Base-by-base conservation (phyloP, 2,329 filamentous ascomycete genomes). In the Fusarium begoniae region DNA sequence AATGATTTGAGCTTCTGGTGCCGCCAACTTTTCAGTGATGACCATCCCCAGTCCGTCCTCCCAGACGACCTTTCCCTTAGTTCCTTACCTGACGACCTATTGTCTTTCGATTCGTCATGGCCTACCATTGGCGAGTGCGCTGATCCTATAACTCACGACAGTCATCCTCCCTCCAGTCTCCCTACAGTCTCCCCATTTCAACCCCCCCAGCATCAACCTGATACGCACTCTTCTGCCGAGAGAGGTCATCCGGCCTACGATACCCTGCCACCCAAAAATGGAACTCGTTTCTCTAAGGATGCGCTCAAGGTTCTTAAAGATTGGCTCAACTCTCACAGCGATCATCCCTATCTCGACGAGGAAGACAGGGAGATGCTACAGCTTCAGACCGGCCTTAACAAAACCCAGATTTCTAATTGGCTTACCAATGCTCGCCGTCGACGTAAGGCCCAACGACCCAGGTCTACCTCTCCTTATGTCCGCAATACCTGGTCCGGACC, bases 241-340 rank as follows among this genome's bases (percentile, higher is more conserved):
- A 13, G 1, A 45, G 1, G 5, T 26, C 12, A 20, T 26, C 17
- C 43, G n/a, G 5, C 11, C 5, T 45, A 4, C 1, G 24, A 13
- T 0, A 18, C 0, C 24, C 17, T 50, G 7, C 20, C 11, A 2
- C 2, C 47, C 2, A 50, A 50, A 0, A 50, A 1, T 6, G 11
- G 47, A 3, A 32, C 28, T 18, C 47, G 47, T 2, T 50, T 50
- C 3, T 24, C 47, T 0, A 24, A 14, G 11, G 28, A 51, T 1
- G 8, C 28, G 4, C 47, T 51, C 15, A 10, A 32, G 47, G 4
- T n/a, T 5, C 47, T 51, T 0, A 51, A 24, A 10, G 47, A 24
- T 11, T 51, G 47, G 47, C 8, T 51, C 11, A 3, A 0, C 6
- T 32, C 47, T 20, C 22, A 51, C 28, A 24, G 22, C 15, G 15